Evolutionary conservation across 2,329 filamentous ascomycete species (phyloP).

Genomic region (Xylariales sp.): DNA sequence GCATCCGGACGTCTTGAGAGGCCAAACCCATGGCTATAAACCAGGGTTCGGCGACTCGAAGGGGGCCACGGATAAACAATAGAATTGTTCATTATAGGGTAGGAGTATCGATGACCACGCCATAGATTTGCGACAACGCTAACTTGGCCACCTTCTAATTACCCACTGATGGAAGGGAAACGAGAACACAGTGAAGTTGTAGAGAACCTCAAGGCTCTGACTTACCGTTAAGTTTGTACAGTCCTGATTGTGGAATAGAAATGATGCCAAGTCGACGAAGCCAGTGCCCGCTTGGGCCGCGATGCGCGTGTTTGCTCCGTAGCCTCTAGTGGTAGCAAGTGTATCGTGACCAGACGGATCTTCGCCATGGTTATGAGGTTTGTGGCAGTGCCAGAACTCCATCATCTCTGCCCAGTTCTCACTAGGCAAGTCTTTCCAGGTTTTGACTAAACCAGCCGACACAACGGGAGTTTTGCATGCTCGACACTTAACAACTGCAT

Average conservation of each 20-base stretch:
- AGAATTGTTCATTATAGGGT: conserved; percentile 49
- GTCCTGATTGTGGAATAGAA: conserved; percentile 67
- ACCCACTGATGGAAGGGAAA: conserved; percentile 27
- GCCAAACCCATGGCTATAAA: conserved; percentile 35
- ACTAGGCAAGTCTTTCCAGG: conserved; percentile 91
- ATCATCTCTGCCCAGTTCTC: conserved; percentile 99
- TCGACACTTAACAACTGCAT: conserved; percentile 37
- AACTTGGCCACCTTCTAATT: conserved; percentile 62
- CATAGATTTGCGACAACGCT: conserved; percentile 41
- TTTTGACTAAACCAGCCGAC: conserved; percentile 30
- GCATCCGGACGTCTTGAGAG: conserved; percentile 21
- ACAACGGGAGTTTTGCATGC: conserved; percentile 35
- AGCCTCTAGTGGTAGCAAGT: conserved; percentile 63
- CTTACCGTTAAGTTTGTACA: conserved; percentile 45
- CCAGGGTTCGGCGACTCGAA: conserved; percentile 29
- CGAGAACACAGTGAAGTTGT: conserved; percentile 7
- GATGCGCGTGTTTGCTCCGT: conserved; percentile 76
- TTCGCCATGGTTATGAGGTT: conserved; percentile 62
- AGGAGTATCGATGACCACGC: conserved; percentile 65
- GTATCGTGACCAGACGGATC: conserved; percentile 31
- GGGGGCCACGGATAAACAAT: conserved; percentile 19
- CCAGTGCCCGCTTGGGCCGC: conserved; percentile 62
- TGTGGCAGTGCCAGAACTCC: conserved; percentile 99
- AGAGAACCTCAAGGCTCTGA: no score
- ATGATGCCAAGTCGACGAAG: conserved; percentile 75